These are phyloP conservation scores for Pyrenula aspistea DNA, from an alignment of 495 filamentous ascomycete species.

Conservation along the genomic window DNA sequence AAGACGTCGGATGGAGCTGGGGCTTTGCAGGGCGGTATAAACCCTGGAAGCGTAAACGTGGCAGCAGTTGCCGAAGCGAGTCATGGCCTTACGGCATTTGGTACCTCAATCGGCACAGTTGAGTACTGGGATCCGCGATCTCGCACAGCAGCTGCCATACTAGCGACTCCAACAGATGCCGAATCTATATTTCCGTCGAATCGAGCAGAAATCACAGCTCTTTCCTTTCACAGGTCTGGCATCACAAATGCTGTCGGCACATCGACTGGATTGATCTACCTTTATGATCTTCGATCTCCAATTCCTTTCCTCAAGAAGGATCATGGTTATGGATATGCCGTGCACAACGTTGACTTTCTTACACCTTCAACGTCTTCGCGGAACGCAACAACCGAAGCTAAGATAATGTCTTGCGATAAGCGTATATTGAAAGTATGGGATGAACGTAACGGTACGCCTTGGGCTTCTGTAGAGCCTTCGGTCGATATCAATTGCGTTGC, in stretches of 20 bases:
- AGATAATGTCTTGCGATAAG: slow-evolving; percentile 85
- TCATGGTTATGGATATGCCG: slow-evolving; percentile 90
- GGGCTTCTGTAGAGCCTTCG: slow-evolving; percentile 89
- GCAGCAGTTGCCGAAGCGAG: slow-evolving; percentile 81
- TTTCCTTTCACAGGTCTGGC: slow-evolving; percentile 78
- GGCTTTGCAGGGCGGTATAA: slow-evolving; percentile 71
- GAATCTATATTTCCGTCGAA: slow-evolving; percentile 14
- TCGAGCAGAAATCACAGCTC: slow-evolving; percentile 68
- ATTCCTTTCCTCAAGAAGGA: slow-evolving; percentile 79
- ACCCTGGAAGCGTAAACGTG: slow-evolving; percentile 74
- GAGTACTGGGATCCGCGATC: slow-evolving; percentile 91
- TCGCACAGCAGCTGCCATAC: slow-evolving; percentile 65
- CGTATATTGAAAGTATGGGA: slow-evolving; percentile 97
- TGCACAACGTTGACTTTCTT: slow-evolving; percentile 82
- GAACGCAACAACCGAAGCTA: slow-evolving; percentile 54
- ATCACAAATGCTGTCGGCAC: slow-evolving; percentile 81
- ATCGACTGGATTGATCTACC: slow-evolving; percentile 74
- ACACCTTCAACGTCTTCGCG: slow-evolving; percentile 55
- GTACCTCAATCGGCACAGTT: slow-evolving; percentile 88
- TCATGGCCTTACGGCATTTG: slow-evolving; percentile 87
- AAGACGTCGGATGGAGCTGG: slow-evolving; percentile 46
- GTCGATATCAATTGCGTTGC: slow-evolving; percentile 90
- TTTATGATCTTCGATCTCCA: slow-evolving; percentile 88
- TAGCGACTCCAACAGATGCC: slow-evolving; percentile 32
- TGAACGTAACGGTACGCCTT: slow-evolving; percentile 63